These are phyloP conservation scores for Diaporthe ilicicola DNA, from an alignment of 2,329 filamentous ascomycete species.

Conservation along the genomic window DNA sequence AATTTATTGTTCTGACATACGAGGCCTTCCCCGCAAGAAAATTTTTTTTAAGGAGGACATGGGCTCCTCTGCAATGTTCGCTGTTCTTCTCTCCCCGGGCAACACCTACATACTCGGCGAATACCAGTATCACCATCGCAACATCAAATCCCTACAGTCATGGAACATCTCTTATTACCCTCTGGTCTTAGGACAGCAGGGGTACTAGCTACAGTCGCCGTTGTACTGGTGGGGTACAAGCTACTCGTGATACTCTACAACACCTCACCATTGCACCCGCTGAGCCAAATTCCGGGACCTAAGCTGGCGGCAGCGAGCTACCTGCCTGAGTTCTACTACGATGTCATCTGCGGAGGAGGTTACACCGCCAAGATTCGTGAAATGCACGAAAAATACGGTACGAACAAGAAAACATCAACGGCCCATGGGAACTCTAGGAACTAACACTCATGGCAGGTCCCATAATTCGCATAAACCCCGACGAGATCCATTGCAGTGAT, in stretches of 20 bases:
- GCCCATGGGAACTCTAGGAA: too few species aligned
- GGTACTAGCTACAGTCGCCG: not conserved
- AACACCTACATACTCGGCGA: not conserved
- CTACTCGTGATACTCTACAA: constrained; percentile 11
- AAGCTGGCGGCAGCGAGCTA: constrained; percentile 19
- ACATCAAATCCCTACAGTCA: not conserved
- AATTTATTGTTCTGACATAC: not conserved
- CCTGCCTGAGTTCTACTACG: constrained; percentile 23
- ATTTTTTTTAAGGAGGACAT: too few species aligned
- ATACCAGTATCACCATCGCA: not conserved
- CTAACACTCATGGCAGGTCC: constrained; percentile 3
- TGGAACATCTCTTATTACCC: not conserved
- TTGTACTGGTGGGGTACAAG: not conserved
- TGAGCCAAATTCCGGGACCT: constrained; percentile 14
- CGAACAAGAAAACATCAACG: not conserved
- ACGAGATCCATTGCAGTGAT: constrained; percentile 26
- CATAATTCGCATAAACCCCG: constrained; percentile 22
- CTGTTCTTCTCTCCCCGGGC: not conserved
- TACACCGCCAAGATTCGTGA: constrained; percentile 17
- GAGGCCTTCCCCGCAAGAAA: not conserved
- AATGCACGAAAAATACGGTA: constrained; percentile 23
- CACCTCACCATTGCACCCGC: constrained; percentile 5
- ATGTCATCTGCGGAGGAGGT: not conserved
- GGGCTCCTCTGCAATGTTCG: not conserved
- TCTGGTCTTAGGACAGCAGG: not conserved